Conservation (phyloP, 2,329 filamentous ascomycete species). For the Nigrograna mackinnonii region DNA sequence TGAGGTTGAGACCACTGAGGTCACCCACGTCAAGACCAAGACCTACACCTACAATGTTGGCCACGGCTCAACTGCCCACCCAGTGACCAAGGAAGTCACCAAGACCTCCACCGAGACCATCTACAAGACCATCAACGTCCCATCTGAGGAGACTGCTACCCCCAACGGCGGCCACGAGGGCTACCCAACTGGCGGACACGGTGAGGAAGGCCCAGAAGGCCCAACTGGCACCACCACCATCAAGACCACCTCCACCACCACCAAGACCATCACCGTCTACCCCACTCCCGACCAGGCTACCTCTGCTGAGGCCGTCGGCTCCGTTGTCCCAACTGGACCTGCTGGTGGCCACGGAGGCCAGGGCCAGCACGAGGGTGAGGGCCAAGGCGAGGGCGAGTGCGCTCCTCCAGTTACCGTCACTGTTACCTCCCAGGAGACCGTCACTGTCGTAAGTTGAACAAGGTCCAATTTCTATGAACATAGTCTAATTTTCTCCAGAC, state of each 20-base stretch:
- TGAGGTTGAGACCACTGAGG: slow-evolving; percentile 25
- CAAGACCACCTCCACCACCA: slow-evolving; percentile 36
- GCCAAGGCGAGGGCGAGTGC: slow-evolving; percentile 27
- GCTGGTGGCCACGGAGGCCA: background rate
- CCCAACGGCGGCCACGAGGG: slow-evolving; percentile 5
- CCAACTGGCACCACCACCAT: slow-evolving; percentile 28
- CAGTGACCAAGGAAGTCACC: slow-evolving; percentile 44
- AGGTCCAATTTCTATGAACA: background rate
- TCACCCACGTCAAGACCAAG: slow-evolving; percentile 39
- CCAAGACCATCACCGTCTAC: slow-evolving; percentile 39
- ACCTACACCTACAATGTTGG: slow-evolving; percentile 49
- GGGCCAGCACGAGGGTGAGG: slow-evolving; percentile 15
- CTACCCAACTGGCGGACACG: slow-evolving; percentile 10
- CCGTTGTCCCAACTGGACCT: slow-evolving; percentile 4
- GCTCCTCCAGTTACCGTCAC: slow-evolving; percentile 38
- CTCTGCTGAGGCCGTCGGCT: slow-evolving; percentile 5
- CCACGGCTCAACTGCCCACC: slow-evolving; percentile 46
- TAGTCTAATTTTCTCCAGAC: slow-evolving; percentile 14
- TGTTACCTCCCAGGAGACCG: slow-evolving; percentile 41
- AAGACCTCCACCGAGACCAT: slow-evolving; percentile 34
- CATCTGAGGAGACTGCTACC: no score
- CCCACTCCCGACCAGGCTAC: slow-evolving; percentile 16
- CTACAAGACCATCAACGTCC: slow-evolving; percentile 35
- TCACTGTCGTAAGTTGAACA: slow-evolving; percentile 30
- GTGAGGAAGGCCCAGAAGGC: slow-evolving; percentile 7